Base-by-base conservation (phyloP, 345 rosid species). In the Salix caprea region DNA sequence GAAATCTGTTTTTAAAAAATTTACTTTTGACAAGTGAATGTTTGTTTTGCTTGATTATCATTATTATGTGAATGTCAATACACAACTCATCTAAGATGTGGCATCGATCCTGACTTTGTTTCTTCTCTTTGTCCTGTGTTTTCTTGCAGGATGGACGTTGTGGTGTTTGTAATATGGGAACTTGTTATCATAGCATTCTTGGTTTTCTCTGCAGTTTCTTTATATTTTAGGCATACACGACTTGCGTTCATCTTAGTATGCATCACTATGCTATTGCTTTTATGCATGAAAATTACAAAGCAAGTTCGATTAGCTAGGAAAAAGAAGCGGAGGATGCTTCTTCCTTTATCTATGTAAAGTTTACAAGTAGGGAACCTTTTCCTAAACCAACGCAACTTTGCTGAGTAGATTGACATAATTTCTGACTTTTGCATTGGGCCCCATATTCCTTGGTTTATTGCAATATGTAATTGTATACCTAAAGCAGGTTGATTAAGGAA, bases 281-380 rank as follows among this genome's bases (percentile, higher is more conserved):
- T 89, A 52, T 91, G 93, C 91, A 89, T 95, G 97, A 93, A 89
- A 88, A 69, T 93, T 73, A 82, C 91, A 70, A 95, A 95, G 90
- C 96, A 93, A 80, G 91, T 86, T 80, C 90, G 92, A 85, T 69
- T 84, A 81, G 87, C 92, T 13, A 89, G 92, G 89, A 95, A 90
- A 75, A 95, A 90, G 94, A 95, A 90, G 80, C 89, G 97, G 78
- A 88, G 99, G 86, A 95, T 95, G 99, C 96, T 95, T 84, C 97
- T 95, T 79, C 99, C 99, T 19, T 84, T 95, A 75, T 95, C 99
- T 37, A 91, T 96, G 98, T 96, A 86, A 84, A 46, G 70, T 56
- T 52, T 7, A 58, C 50, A 39, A 61, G 70, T 11, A 40, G 50
- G 44, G 26, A 70, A 56, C 60, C 24, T 67, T n/a, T 81, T 69